These are phyloP conservation scores for Rhizopus sp. DNA, from an alignment of 371 early-diverging fungal species.

Conservation along the genomic window DNA sequence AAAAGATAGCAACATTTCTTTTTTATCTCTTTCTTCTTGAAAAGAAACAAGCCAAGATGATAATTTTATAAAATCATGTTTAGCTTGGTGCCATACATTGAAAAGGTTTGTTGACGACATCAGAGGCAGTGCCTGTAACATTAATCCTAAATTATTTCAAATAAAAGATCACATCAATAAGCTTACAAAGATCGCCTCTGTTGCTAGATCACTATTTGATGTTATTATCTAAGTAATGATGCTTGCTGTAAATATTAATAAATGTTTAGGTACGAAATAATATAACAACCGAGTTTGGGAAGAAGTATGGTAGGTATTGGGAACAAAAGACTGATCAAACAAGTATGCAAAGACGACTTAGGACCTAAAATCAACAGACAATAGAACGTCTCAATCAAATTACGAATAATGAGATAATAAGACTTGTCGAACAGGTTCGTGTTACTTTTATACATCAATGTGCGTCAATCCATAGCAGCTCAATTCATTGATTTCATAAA, in stretches of 20 bases:
- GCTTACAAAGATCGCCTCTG: slow-evolving; percentile 8
- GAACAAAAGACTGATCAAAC: slow-evolving; percentile 4
- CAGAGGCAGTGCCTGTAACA: too few species aligned
- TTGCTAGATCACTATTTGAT: slow-evolving; percentile 5
- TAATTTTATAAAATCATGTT: too few species aligned
- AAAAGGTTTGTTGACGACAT: too few species aligned
- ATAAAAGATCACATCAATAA: slow-evolving; percentile 8
- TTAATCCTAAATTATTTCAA: too few species aligned
- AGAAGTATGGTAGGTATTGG: slow-evolving; percentile 1
- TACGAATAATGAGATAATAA: slow-evolving; percentile 14
- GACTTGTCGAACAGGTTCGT: slow-evolving; percentile 15
- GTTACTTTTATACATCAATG: slow-evolving; percentile 14
- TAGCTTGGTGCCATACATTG: too few species aligned
- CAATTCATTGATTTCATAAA: slow-evolving; percentile 15
- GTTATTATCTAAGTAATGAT: slow-evolving; percentile 5
- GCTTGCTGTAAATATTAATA: slow-evolving; percentile 5
- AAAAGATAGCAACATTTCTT: too few species aligned
- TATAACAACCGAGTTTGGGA: slow-evolving; percentile 5
- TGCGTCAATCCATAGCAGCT: slow-evolving; percentile 11
- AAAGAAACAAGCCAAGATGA: too few species aligned
- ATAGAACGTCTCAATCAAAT: slow-evolving; percentile 12
- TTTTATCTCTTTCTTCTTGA: too few species aligned
- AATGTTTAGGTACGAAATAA: slow-evolving; percentile 6
- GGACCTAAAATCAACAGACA: slow-evolving; percentile 7
- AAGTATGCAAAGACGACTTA: neutral